These are phyloP conservation scores for Chloranthus sessilifolius DNA, from an alignment of 164 flowering plant genomes.

Conservation along the genomic window DNA sequence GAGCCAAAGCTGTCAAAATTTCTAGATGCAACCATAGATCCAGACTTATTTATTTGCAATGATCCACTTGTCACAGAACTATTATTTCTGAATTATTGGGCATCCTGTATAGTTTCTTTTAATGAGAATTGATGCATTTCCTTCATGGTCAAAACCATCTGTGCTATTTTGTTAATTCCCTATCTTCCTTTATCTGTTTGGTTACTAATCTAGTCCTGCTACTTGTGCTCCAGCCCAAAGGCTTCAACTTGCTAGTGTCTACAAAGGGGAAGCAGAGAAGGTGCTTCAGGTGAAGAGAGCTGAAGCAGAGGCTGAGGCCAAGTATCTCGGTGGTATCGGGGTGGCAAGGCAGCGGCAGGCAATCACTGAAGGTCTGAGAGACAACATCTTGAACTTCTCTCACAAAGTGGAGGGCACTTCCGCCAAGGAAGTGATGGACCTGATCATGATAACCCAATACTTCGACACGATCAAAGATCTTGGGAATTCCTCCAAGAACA, in stretches of 20 bases:
- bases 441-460: conserved; percentile 95
- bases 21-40: too few relatives aligned
- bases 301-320: conserved; percentile 97
- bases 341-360: conserved; percentile 99
- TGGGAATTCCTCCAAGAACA: conserved; percentile 91
- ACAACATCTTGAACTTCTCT: conserved; percentile 92
- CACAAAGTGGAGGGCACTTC: conserved; percentile 86
- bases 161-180: too few relatives aligned
- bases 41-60: too few relatives aligned
- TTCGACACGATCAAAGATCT: conserved; percentile 97
- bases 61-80: too few relatives aligned
- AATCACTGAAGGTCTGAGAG: conserved; percentile 92
- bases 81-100: too few relatives aligned
- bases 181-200: not conserved
- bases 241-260: conserved; percentile 92
- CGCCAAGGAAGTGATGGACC: conserved; percentile 97
- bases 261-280: conserved; percentile 98
- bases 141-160: too few relatives aligned
- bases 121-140: too few relatives aligned
- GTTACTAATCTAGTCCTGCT: not conserved
- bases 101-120: too few relatives aligned
- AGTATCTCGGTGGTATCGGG: conserved; percentile 94
- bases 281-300: conserved; percentile 82
- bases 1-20: too few relatives aligned
- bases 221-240: conserved; percentile 66